A percentile compares a stretch with the other conserved stretches of the same genome.
These are phyloP conservation scores for Alternaria rosae DNA, from an alignment of 2,329 filamentous ascomycete genomes.

Conservation along the genomic window DNA sequence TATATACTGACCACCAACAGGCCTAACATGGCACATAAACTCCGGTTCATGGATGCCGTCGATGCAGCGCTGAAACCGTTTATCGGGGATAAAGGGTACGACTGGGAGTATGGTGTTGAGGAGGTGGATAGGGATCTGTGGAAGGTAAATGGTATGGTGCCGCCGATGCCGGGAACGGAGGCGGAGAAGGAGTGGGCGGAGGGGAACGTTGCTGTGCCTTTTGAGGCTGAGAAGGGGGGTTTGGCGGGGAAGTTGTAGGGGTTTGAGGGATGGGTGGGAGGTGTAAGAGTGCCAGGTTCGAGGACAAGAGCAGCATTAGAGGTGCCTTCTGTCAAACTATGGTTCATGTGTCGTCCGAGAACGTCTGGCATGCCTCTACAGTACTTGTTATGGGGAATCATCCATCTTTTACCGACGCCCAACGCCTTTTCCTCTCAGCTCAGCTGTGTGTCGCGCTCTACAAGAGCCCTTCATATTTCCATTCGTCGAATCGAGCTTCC, in stretches of 20 bases:
- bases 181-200: slow-evolving; percentile 47
- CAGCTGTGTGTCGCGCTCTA: background rate
- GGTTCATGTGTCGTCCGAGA: too few species aligned
- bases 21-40: too few species aligned
- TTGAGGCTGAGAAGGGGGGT: slow-evolving; percentile 25
- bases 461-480: background rate
- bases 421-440: background rate
- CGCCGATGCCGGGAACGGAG: slow-evolving; percentile 48
- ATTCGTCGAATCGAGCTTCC: background rate
- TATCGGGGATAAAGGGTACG: slow-evolving; percentile 52
- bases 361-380: too few species aligned
- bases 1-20: too few species aligned
- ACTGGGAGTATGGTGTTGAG: slow-evolving; percentile 55
- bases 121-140: slow-evolving; percentile 56
- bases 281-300: too few species aligned
- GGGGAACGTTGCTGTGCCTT: slow-evolving; percentile 30
- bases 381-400: too few species aligned
- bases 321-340: too few species aligned
- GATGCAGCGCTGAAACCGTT: slow-evolving; percentile 51
- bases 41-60: slow-evolving; percentile 30
- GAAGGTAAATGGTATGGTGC: slow-evolving; percentile 53
- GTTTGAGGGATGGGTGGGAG: too few species aligned
- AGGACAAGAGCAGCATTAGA: too few species aligned
- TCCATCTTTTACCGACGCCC: background rate
- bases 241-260: slow-evolving; percentile 6